Conservation (phyloP, 2,329 filamentous ascomycete genomes). For the Colletotrichum tropicale region DNA sequence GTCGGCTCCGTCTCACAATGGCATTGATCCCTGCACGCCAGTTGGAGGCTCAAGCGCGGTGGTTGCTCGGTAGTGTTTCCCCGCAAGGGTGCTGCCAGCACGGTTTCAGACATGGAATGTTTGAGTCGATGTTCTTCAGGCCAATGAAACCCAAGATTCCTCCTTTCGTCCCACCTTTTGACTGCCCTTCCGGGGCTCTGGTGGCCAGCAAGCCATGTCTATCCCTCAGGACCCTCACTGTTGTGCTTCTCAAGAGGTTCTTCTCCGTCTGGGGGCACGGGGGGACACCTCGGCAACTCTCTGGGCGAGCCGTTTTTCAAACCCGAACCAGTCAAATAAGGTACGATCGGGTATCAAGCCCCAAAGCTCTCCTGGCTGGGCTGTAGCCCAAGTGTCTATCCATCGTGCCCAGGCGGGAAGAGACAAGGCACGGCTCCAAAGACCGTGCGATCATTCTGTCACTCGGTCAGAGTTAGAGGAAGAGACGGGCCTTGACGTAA, state of each 20-base stretch:
- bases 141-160: constrained; percentile 8
- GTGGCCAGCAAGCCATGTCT: background rate
- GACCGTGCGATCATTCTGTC: background rate
- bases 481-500: background rate
- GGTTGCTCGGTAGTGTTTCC: background rate
- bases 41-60: constrained; percentile 16
- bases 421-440: background rate
- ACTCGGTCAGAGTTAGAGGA: background rate
- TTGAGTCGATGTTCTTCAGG: constrained; percentile 10
- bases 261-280: background rate
- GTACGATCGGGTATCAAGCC: background rate
- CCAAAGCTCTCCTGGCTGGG: background rate
- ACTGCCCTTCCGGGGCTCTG: background rate
- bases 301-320: background rate
- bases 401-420: background rate
- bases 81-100: constrained; percentile 8
- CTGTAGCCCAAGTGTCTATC: background rate
- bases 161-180: constrained; percentile 9
- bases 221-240: background rate
- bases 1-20: constrained; percentile 13
- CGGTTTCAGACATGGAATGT: constrained; percentile 15
- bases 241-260: background rate
- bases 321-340: background rate
- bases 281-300: background rate
- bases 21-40: constrained; percentile 19